phyloP scores from a whole-genome alignment of 2,329 filamentous ascomycete genomes.

The Albophoma yamanashiensis region DNA sequence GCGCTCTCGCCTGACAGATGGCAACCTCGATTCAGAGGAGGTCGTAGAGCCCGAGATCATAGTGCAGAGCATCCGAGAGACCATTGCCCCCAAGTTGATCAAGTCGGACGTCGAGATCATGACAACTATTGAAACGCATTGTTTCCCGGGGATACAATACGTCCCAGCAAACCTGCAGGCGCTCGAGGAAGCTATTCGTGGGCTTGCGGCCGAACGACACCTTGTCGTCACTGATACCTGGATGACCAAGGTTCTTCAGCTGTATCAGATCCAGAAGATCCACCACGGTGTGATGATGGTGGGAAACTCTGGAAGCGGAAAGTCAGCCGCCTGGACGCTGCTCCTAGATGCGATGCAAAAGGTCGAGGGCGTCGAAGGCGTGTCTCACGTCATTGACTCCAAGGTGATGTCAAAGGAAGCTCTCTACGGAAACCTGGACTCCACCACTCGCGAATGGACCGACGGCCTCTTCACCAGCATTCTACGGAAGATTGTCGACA shows the following conservation, averaged over 20 bases:
- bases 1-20: slow-evolving; percentile 60
- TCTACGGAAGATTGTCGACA: slow-evolving; percentile 95
- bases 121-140: slow-evolving; percentile 68
- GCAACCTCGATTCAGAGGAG: slow-evolving; percentile 52
- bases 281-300: slow-evolving; percentile 99
- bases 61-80: slow-evolving; percentile 96
- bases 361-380: slow-evolving; percentile 84
- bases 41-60: slow-evolving; percentile 93
- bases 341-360: slow-evolving; percentile 83
- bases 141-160: slow-evolving; percentile 90
- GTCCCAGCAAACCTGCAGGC: slow-evolving; percentile 76
- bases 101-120: slow-evolving; percentile 84
- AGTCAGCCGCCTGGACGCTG: slow-evolving; percentile 90
- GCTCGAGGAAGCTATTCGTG: slow-evolving; percentile 70
- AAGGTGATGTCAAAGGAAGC: slow-evolving; percentile 99
- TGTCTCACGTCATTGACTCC: slow-evolving; percentile 95
- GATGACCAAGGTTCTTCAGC: slow-evolving; percentile 94
- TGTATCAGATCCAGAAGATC: slow-evolving; percentile 96
- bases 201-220: slow-evolving; percentile 74
- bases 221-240: slow-evolving; percentile 86
- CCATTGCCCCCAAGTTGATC: slow-evolving; percentile 94
- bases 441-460: slow-evolving; percentile 96
- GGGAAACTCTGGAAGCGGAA: slow-evolving; percentile 92
- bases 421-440: slow-evolving; percentile 89
- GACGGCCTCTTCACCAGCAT: slow-evolving; percentile 98